Percentiles rank a stretch among this genome's conserved stretches.
These are phyloP conservation scores for Hypoxylon sp. DNA, from an alignment of 2,329 filamentous ascomycete species.

Conservation along the genomic window DNA sequence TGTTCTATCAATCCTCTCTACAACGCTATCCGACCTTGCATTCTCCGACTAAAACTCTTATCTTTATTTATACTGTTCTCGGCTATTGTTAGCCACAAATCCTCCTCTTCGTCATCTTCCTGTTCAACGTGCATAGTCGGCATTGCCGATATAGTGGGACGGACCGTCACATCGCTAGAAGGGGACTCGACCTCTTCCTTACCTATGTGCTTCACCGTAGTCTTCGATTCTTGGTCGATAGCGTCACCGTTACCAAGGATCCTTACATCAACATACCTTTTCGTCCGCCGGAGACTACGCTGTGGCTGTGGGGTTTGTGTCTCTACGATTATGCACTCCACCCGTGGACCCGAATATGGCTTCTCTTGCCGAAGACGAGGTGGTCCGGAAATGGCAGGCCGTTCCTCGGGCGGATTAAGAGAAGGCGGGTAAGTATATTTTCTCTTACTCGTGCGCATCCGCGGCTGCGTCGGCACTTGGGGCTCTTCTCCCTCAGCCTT, in stretches of 20 bases:
- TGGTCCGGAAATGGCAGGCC: conserved; percentile 3
- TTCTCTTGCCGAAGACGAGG: conserved; percentile 29
- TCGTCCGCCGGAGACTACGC: conserved; percentile 28
- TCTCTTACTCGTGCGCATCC: conserved; percentile 27
- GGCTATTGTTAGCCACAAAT: conserved; percentile 46
- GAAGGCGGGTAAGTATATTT: conserved; percentile 20
- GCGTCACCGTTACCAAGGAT: background rate
- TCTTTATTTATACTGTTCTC: conserved; percentile 24
- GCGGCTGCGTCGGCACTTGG: conserved; percentile 3
- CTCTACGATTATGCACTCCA: conserved; percentile 10
- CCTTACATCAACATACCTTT: conserved; percentile 1
- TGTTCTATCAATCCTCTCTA: conserved; percentile 18
- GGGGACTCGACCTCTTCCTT: background rate
- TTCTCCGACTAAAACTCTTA: conserved; percentile 11
- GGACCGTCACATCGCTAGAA: background rate
- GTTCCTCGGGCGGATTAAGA: conserved; percentile 2
- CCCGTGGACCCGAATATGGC: conserved; percentile 28
- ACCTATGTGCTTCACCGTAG: background rate
- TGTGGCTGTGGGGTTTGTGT: background rate
- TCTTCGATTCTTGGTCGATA: background rate
- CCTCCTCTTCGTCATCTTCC: conserved; percentile 21
- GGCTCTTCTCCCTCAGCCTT: conserved; percentile 3
- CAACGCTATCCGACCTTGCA: conserved; percentile 6
- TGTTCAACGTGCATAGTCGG: background rate
- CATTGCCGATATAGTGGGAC: background rate